These are phyloP conservation scores for Achaetomium macrosporum DNA, from an alignment of 2,329 filamentous ascomycete genomes.

Conservation along the genomic window DNA sequence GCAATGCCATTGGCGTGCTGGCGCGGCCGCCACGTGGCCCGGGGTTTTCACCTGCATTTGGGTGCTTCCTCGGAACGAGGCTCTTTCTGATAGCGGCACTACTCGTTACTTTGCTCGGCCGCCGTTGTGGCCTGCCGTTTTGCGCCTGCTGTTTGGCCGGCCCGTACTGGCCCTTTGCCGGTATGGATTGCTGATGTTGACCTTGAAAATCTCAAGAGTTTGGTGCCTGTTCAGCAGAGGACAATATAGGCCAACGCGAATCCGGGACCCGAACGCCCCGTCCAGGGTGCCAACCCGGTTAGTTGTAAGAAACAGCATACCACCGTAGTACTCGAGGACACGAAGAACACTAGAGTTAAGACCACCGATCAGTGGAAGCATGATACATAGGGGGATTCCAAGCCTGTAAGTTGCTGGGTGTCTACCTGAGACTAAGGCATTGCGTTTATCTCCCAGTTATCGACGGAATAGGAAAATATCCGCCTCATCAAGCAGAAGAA, in stretches of 20 bases:
- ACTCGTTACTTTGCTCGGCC: too few species aligned
- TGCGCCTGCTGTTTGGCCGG: too few species aligned
- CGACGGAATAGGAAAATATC: slow-evolving; percentile 26
- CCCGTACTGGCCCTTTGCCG: too few species aligned
- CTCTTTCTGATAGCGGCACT: too few species aligned
- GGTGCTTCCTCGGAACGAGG: too few species aligned
- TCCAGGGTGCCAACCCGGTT: slow-evolving; percentile 33
- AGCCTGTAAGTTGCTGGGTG: too few species aligned
- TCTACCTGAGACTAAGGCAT: slow-evolving; percentile 22
- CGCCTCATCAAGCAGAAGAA: slow-evolving; percentile 25
- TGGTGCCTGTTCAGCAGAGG: neutral
- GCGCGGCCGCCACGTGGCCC: too few species aligned
- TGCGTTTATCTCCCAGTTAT: slow-evolving; percentile 18
- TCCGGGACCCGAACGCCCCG: slow-evolving; percentile 27
- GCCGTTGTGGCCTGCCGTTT: too few species aligned
- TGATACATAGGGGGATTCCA: neutral
- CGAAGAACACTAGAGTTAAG: slow-evolving; percentile 20
- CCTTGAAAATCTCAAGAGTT: slow-evolving; percentile 7
- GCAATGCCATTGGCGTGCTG: too few species aligned
- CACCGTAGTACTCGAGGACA: slow-evolving; percentile 26
- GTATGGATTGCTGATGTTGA: neutral
- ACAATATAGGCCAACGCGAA: slow-evolving; percentile 17
- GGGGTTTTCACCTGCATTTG: too few species aligned
- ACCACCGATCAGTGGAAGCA: too few species aligned
- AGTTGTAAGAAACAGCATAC: slow-evolving; percentile 27